Conservation (phyloP, 106 monocot genomes). For the Platanthera zijinensis region DNA sequence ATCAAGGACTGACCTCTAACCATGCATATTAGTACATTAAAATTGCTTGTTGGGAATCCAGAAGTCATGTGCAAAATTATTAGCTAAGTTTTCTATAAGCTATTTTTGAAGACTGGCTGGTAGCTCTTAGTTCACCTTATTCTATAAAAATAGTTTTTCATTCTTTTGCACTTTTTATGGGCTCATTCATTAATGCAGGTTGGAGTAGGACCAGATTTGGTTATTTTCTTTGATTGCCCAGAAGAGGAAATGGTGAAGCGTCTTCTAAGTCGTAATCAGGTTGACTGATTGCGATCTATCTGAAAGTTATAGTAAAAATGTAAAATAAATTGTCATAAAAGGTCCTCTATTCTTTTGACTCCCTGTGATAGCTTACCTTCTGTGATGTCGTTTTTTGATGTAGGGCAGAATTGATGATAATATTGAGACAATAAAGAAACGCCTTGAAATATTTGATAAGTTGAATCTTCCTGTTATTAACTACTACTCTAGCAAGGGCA, state of each 20-base stretch:
- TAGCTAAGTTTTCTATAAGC: neutral
- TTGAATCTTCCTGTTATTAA: conserved; percentile 77
- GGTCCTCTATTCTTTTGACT: neutral
- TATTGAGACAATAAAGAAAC: conserved; percentile 83
- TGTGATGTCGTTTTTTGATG: neutral
- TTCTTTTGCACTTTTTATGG: neutral
- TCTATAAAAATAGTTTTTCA: neutral
- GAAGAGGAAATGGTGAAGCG: conserved; percentile 96
- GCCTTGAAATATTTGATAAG: conserved; percentile 59
- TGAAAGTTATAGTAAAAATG: neutral
- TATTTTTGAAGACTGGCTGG: neutral
- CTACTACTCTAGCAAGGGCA: conserved; percentile 69
- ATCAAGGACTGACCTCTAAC: neutral
- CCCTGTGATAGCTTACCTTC: neutral
- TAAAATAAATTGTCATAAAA: neutral
- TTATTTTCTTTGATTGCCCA: conserved; percentile 82
- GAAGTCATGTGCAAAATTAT: neutral
- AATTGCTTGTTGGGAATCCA: neutral
- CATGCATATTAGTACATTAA: neutral
- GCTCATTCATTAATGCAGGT: conserved; percentile 32
- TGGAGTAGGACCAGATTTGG: conserved; percentile 76
- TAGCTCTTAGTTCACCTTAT: neutral
- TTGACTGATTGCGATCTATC: conserved; percentile 5
- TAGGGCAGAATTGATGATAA: conserved; percentile 98
- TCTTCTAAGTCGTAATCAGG: conserved; percentile 83